Evolutionary conservation across 805 yeast species (phyloP).

Genomic region (Tanozyma kutaoensis): DNA sequence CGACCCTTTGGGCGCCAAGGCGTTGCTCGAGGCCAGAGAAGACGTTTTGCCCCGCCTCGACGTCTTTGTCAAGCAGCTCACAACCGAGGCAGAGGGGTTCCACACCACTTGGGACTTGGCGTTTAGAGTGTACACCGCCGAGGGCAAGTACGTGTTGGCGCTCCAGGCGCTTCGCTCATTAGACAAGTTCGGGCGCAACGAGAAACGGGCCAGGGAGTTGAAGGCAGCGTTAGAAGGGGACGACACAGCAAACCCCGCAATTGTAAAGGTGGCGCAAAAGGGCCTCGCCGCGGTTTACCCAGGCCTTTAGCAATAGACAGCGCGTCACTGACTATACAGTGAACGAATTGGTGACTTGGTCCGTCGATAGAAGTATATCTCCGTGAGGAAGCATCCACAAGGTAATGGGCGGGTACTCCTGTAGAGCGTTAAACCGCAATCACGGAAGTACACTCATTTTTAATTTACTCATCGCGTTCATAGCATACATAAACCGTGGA

Average conservation of each 20-base stretch:
- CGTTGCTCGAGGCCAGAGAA: constrained; percentile 14
- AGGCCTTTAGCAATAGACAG: too few relatives aligned
- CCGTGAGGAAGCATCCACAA: too few relatives aligned
- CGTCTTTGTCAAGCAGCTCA: constrained; percentile 24
- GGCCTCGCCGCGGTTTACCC: too few relatives aligned
- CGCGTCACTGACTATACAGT: too few relatives aligned
- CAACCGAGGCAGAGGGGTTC: constrained; percentile 26
- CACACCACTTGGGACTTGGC: constrained; percentile 30
- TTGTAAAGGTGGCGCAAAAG: constrained; percentile 27
- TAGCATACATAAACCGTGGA: too few relatives aligned
- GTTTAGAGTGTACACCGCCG: constrained; percentile 21
- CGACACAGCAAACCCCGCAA: constrained; percentile 27
- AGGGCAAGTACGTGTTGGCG: constrained; percentile 33
- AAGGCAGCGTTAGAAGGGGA: constrained; percentile 19
- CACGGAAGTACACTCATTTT: too few relatives aligned
- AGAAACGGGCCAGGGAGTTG: constrained; percentile 13
- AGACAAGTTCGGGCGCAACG: too few relatives aligned
- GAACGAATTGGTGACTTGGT: too few relatives aligned
- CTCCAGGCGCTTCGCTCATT: constrained; percentile 17
- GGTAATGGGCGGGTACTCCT: too few relatives aligned
- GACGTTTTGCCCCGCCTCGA: constrained; percentile 32
- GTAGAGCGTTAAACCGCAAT: too few relatives aligned
- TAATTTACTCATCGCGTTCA: too few relatives aligned
- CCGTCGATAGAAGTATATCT: too few relatives aligned
- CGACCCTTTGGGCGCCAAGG: constrained; percentile 47